phyloP scores from a whole-genome alignment of 345 rosid species.

The Brassica incana region DNA sequence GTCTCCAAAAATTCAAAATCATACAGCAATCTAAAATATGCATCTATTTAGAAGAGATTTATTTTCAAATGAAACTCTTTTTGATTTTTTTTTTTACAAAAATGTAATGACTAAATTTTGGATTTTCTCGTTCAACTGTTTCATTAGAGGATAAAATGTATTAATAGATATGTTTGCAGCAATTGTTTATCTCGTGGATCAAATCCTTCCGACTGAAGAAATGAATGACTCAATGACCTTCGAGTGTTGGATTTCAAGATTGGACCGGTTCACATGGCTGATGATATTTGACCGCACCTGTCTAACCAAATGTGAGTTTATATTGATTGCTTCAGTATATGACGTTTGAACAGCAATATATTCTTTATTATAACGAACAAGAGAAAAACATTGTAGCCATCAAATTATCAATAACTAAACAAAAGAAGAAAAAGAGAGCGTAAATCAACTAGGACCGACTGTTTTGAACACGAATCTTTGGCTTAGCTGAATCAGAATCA shows the following conservation, averaged over 20 bases:
- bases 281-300: background rate
- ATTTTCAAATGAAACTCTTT: background rate
- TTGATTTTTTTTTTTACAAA: too few species aligned
- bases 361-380: constrained; percentile 21
- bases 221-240: background rate
- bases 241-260: background rate
- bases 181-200: background rate
- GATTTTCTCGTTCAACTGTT: background rate
- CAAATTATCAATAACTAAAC: constrained; percentile 1
- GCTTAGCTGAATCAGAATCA: background rate
- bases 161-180: background rate
- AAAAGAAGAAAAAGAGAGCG: background rate
- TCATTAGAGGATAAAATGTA: background rate
- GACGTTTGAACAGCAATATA: constrained; percentile 1
- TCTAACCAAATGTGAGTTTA: background rate
- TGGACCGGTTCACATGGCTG: background rate
- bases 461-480: background rate
- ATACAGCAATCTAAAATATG: background rate
- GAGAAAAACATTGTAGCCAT: background rate
- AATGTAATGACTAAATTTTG: background rate
- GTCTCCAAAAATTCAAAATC: constrained; percentile 20
- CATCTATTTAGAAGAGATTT: background rate
- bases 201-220: background rate
- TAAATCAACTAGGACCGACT: constrained; percentile 23
- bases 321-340: background rate